Conservation (phyloP, 202 grass and related monocot genomes). For the Brachypodium distachyon region DNA sequence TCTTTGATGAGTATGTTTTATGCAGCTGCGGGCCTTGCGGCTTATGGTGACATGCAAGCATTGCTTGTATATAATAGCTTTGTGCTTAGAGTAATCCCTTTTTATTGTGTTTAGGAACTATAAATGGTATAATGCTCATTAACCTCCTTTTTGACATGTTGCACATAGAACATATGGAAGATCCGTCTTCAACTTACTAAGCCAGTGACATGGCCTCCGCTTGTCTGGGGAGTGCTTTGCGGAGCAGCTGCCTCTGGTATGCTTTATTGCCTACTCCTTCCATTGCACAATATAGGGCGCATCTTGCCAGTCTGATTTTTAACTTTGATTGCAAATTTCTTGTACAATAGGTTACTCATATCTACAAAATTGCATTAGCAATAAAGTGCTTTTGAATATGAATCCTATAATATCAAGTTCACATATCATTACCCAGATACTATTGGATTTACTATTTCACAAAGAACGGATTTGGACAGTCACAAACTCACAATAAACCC, state of each 20-base stretch:
- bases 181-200: constrained; percentile 95
- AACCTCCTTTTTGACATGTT: background rate
- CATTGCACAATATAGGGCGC: no score
- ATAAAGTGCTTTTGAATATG: no score
- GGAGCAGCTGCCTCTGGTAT: constrained; percentile 95
- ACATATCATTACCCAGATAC: no score
- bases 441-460: no score
- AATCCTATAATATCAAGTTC: no score
- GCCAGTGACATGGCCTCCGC: constrained; percentile 92
- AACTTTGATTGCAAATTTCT: no score
- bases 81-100: background rate
- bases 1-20: background rate
- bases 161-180: constrained; percentile 86
- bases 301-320: no score
- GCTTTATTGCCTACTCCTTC: background rate
- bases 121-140: background rate
- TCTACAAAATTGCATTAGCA: no score
- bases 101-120: background rate
- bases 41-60: background rate
- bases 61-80: background rate
- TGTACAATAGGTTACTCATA: no score
- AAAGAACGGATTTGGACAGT: no score
- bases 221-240: constrained; percentile 95
- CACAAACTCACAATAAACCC: no score
- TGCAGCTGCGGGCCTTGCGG: background rate